phyloP scores from a whole-genome alignment of 352 stramenopile genomes.

The Globisporangium okanoganense region DNA sequence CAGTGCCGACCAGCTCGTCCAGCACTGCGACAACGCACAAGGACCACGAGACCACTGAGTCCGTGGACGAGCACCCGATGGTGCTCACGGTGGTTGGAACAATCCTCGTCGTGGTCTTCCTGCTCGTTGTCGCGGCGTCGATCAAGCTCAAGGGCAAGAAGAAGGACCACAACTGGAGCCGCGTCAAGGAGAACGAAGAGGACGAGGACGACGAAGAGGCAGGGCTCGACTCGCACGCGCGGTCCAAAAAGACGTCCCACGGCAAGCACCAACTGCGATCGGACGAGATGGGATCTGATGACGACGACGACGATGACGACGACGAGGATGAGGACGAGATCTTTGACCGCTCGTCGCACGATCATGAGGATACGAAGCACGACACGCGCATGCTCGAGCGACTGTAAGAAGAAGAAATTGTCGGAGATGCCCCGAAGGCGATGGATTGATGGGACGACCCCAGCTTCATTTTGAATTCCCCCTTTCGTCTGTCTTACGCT shows the following conservation, averaged over 20 bases:
- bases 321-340: slow-evolving; percentile 75
- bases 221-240: slow-evolving; percentile 19
- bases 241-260: slow-evolving; percentile 17
- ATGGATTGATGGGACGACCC: not conserved
- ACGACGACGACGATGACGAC: slow-evolving; percentile 22
- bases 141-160: slow-evolving; percentile 55
- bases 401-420: slow-evolving; percentile 29
- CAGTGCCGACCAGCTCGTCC: slow-evolving; percentile 10
- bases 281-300: slow-evolving; percentile 17
- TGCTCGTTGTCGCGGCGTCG: slow-evolving; percentile 58
- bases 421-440: not conserved
- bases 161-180: slow-evolving; percentile 60
- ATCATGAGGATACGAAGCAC: slow-evolving; percentile 40
- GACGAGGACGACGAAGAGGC: slow-evolving; percentile 65
- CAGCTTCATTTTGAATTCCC: slow-evolving; percentile 2
- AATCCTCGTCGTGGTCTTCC: slow-evolving; percentile 65
- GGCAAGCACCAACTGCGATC: slow-evolving; percentile 36
- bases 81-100: slow-evolving; percentile 74
- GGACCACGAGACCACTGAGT: slow-evolving; percentile 16
- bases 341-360: slow-evolving; percentile 44
- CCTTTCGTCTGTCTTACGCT: slow-evolving; percentile 1
- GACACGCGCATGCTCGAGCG: slow-evolving; percentile 55
- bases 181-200: slow-evolving; percentile 63
- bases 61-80: slow-evolving; percentile 47
- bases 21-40: slow-evolving; percentile 17